Percentiles rank a stretch among this genome's conserved stretches.
phyloP scores from a whole-genome alignment of 2,329 filamentous ascomycete species.

The Penicillium sp. region DNA sequence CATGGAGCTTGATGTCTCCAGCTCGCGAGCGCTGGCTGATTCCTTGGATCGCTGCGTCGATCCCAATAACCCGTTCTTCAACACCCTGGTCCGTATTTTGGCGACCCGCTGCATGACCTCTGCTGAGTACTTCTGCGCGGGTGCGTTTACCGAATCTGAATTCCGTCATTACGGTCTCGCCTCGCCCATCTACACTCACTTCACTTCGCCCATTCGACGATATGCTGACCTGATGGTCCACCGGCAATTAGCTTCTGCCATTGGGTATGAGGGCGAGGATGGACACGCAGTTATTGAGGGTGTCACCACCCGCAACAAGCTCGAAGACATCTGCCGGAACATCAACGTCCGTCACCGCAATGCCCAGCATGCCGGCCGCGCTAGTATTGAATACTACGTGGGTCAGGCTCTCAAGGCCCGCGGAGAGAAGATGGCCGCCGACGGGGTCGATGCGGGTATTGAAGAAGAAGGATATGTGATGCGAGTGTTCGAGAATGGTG shows the following conservation, averaged over 20 bases:
- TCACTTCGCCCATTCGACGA: constrained; percentile 93
- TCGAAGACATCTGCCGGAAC: constrained; percentile 95
- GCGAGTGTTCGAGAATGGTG: constrained; percentile 95
- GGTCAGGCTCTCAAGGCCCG: constrained; percentile 86
- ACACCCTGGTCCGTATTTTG: constrained; percentile 95
- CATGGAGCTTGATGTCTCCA: constrained; percentile 76
- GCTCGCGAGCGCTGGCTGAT: constrained; percentile 88
- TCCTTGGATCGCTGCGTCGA: constrained; percentile 85
- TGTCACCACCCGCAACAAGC: constrained; percentile 74
- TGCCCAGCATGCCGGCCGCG: constrained; percentile 89
- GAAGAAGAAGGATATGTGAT: constrained; percentile 95
- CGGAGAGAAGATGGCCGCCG: constrained; percentile 45
- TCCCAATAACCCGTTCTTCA: constrained; percentile 85
- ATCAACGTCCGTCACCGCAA: constrained; percentile 98
- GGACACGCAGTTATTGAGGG: constrained; percentile 70
- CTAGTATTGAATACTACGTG: constrained; percentile 96
- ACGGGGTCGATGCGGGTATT: constrained; percentile 42
- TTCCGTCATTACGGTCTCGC: constrained; percentile 97
- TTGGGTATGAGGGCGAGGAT: constrained; percentile 68
- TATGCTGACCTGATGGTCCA: constrained; percentile 97
- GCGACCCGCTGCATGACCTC: constrained; percentile 99
- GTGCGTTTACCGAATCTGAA: constrained; percentile 86
- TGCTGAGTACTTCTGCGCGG: constrained; percentile 96
- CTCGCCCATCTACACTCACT: constrained; percentile 96
- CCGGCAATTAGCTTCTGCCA: constrained; percentile 89